Conservation (phyloP, 2,329 filamentous ascomycete genomes). For the Colletotrichum liaoningense region DNA sequence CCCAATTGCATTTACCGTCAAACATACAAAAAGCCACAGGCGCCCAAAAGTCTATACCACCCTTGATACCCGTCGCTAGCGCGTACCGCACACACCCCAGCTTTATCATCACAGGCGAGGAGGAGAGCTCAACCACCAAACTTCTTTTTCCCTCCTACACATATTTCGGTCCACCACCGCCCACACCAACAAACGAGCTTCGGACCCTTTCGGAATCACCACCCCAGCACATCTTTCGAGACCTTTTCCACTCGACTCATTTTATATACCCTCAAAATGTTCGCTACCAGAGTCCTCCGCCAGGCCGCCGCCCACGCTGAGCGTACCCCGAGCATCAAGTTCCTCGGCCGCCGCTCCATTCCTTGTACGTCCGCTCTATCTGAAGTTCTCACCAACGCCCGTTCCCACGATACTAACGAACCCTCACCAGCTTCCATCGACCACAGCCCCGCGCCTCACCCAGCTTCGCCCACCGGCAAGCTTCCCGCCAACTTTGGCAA, state of each 20-base stretch:
- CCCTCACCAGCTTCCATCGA: slow-evolving; percentile 71
- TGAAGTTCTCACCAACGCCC: not conserved
- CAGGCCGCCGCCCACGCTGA: slow-evolving; percentile 70
- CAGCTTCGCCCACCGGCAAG: slow-evolving; percentile 73
- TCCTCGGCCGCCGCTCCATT: slow-evolving; percentile 69
- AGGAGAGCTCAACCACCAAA: slow-evolving; percentile 29
- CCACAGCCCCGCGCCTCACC: slow-evolving; percentile 79
- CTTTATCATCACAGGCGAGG: slow-evolving; percentile 31
- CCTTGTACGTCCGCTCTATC: slow-evolving; percentile 59
- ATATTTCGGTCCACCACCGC: not conserved
- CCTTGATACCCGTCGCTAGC: slow-evolving; percentile 20
- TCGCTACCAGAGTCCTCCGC: slow-evolving; percentile 66
- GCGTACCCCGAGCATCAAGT: slow-evolving; percentile 71
- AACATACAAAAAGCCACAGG: not conserved
- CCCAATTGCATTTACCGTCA: not conserved
- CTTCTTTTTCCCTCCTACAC: not conserved
- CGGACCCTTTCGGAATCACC: not conserved
- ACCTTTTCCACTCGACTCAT: not conserved
- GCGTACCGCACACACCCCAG: slow-evolving; percentile 2
- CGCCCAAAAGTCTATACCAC: not conserved
- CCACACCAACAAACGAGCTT: slow-evolving; percentile 4
- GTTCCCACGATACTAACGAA: slow-evolving; percentile 37
- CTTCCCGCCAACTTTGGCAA: slow-evolving; percentile 67
- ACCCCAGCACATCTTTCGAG: not conserved
- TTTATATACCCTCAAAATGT: slow-evolving; percentile 54